Base-by-base conservation (phyloP, 208 protist genomes). In the Leishmania aethiopica region DNA sequence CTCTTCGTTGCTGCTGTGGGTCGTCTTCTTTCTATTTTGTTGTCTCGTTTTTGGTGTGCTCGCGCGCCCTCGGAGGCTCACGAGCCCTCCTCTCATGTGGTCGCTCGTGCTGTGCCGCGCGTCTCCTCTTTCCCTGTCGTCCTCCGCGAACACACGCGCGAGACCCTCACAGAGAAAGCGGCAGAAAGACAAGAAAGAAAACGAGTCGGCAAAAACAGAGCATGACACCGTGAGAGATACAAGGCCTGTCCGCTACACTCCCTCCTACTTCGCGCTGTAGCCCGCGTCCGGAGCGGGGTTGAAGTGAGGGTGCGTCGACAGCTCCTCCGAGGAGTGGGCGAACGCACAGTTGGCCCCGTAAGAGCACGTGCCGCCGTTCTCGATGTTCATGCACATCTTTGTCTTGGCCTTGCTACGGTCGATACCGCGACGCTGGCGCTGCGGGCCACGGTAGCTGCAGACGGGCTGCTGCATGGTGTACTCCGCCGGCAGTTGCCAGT, bases 381-480 rank as follows among this genome's bases (percentile, higher is more conserved):
- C 89, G 45, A 96, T 95, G 86, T 97, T 96, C 93, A 97, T 97
- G 88, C 94, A 97, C 94, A 97, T 96, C 88, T 97, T 97, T 55
- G 94, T 97, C 89, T 97, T 97, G 35, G 88, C 70, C 83, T 97
- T 97, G 55, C 84, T 86, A 35, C 88, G 88, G 84, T 97, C 94
- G 80, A 97, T 96, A 53, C 94, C 94, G 64, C 89, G 89, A 51
- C 90, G 89, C 32, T 79, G 89, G 71, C 90, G 90, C 37, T 86
- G 81, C 78, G 75, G 75, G 80, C 79, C 82, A 51, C 89, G 87
- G 83, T 87, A 90, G 53, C 81, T 82, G 60, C 47, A 59, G 51
- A 77, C 49, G 8, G 60, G 76, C 37, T 75, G 83, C 83, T 90
- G 86, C 78, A 84, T 87, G 72, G 40, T 82, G 70, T 85, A 81